Percentiles rank a stretch among this genome's conserved stretches.
Conservation (phyloP, 441 rosid genomes). For the Pelargonium citronellum region DNA sequence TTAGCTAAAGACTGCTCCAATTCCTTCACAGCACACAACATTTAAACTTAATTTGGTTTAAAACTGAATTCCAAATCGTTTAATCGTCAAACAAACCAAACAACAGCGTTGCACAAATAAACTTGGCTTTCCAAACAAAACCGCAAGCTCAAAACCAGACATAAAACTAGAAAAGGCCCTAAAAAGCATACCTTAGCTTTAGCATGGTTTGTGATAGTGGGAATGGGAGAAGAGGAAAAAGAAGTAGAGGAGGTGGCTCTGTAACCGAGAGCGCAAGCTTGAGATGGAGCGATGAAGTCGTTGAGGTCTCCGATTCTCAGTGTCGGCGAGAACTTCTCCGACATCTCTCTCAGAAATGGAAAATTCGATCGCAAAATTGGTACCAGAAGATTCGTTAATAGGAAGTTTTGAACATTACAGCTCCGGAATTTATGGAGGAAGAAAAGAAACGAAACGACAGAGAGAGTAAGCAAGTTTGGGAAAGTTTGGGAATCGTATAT, state of each 20-base stretch:
- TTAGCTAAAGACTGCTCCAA: neutral
- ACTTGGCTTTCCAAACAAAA: too few relatives aligned
- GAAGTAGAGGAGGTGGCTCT: constrained; percentile 30
- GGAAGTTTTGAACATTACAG: neutral
- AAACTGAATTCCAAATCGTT: too few relatives aligned
- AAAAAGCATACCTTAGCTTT: constrained; percentile 43
- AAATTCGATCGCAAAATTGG: neutral
- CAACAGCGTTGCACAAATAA: too few relatives aligned
- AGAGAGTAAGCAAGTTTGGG: too few relatives aligned
- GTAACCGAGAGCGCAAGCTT: constrained; percentile 64
- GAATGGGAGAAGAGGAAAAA: neutral
- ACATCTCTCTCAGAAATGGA: constrained; percentile 37
- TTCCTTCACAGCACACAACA: neutral
- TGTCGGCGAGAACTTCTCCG: constrained; percentile 81
- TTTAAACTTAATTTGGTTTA: too few relatives aligned
- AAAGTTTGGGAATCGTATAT: too few relatives aligned
- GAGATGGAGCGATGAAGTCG: constrained; percentile 91
- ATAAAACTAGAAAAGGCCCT: too few relatives aligned
- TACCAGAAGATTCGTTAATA: neutral
- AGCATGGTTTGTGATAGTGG: constrained; percentile 28
- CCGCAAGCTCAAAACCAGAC: too few relatives aligned
- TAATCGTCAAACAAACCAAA: too few relatives aligned
- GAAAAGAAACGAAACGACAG: neutral
- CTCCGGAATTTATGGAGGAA: neutral
- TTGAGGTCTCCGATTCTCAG: constrained; percentile 86